These are phyloP conservation scores for Geoglossum cookeanum DNA, from an alignment of 2,329 filamentous ascomycete genomes.

Conservation along the genomic window DNA sequence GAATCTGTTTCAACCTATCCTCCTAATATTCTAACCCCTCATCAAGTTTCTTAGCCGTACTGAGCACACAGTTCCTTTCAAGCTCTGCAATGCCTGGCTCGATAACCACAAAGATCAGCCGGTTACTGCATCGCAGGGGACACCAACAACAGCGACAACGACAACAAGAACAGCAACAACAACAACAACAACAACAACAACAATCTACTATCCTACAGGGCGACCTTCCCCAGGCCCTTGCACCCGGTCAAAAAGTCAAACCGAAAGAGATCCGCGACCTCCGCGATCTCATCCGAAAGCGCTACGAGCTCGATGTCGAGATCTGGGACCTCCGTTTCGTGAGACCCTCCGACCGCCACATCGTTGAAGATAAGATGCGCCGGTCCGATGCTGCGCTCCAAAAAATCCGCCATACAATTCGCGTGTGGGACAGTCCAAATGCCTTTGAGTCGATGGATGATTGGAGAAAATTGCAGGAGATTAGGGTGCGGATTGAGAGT, in stretches of 20 bases:
- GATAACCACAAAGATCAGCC: not conserved
- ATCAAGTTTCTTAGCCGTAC: not conserved
- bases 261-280: not conserved
- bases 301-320: not conserved
- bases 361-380: not conserved
- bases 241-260: not conserved
- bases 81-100: not conserved
- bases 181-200: not conserved
- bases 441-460: not conserved
- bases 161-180: too few relatives aligned
- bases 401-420: not conserved
- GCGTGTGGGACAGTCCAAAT: not conserved
- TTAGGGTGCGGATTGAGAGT: not conserved
- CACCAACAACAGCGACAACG: not conserved
- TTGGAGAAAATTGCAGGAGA: not conserved
- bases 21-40: not conserved
- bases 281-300: not conserved
- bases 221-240: not conserved
- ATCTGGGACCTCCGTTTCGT: not conserved
- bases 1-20: not conserved
- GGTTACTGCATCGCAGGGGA: not conserved
- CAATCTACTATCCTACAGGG: not conserved
- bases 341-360: not conserved
- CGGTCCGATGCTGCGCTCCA: not conserved
- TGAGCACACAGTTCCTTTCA: not conserved